Conservation (phyloP, 257 asterid genomes). For the Solanum neorickii region DNA sequence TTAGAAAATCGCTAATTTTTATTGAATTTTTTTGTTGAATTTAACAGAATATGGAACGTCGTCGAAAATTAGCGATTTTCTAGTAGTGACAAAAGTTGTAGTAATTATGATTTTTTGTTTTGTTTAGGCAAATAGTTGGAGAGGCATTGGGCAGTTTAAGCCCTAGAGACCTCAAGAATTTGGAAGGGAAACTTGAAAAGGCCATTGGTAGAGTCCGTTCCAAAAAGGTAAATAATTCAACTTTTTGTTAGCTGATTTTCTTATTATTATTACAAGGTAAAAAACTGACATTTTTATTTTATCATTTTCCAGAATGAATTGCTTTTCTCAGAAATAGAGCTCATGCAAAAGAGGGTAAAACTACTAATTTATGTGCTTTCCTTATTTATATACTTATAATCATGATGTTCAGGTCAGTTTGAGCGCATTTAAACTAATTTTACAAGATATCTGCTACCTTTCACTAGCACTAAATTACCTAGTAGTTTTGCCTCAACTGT, state of each 20-base stretch:
- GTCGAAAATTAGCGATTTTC: background rate
- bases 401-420: background rate
- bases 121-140: conserved; percentile 52
- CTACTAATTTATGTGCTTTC: background rate
- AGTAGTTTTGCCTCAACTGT: background rate
- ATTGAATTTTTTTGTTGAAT: background rate
- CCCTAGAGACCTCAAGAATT: conserved; percentile 43
- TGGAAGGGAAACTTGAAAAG: conserved; percentile 53
- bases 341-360: conserved; percentile 80
- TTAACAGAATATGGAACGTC: background rate
- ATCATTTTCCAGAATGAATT: conserved; percentile 49
- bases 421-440: background rate
- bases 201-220: conserved; percentile 68
- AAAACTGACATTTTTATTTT: background rate
- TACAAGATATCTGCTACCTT: background rate
- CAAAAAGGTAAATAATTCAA: conserved; percentile 39
- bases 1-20: background rate
- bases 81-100: background rate
- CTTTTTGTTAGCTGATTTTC: background rate
- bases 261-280: background rate
- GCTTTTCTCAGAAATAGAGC: conserved; percentile 79
- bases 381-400: background rate
- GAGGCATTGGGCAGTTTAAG: conserved; percentile 45
- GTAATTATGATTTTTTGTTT: background rate
- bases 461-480: background rate